Evolutionary conservation across 768 basidiomycete species (phyloP).

Genomic region (Lanmaoa pseudosensibilis): DNA sequence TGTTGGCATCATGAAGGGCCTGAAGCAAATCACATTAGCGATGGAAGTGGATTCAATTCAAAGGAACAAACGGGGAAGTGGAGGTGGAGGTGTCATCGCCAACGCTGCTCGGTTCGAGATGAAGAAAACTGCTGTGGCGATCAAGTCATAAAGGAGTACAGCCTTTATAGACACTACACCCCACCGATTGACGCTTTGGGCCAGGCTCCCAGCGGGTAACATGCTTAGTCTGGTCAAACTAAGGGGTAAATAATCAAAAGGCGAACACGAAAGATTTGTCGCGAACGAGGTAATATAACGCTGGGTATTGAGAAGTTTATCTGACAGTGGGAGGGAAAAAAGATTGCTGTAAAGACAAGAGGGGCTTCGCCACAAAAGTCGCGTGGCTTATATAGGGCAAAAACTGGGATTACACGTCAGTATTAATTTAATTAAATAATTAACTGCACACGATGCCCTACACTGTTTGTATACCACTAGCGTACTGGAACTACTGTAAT

Average conservation of each 20-base stretch:
- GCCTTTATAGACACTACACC: slow-evolving; percentile 16
- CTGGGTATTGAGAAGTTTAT: not conserved
- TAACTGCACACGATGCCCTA: too few relatives aligned
- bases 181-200: slow-evolving; percentile 11
- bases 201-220: not conserved
- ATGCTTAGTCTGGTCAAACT: slow-evolving; percentile 3
- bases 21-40: slow-evolving; percentile 8
- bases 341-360: not conserved
- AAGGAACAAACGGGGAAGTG: slow-evolving; percentile 8
- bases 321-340: not conserved
- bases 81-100: not conserved
- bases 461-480: too few relatives aligned
- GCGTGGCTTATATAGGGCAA: too few relatives aligned
- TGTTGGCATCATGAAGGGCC: slow-evolving; percentile 1
- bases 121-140: slow-evolving; percentile 11
- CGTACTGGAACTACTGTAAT: too few relatives aligned
- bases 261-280: not conserved
- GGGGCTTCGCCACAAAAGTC: too few relatives aligned
- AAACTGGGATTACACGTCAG: too few relatives aligned
- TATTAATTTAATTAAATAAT: too few relatives aligned
- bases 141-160: slow-evolving; percentile 2
- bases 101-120: not conserved
- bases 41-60: not conserved
- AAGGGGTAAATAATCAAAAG: not conserved
- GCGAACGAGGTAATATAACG: not conserved